Evolutionary conservation across 78 protist species (phyloP), one percentile per base, ranked within the genome.

Genomic region (Dictyostelium firmibasis): DNA sequence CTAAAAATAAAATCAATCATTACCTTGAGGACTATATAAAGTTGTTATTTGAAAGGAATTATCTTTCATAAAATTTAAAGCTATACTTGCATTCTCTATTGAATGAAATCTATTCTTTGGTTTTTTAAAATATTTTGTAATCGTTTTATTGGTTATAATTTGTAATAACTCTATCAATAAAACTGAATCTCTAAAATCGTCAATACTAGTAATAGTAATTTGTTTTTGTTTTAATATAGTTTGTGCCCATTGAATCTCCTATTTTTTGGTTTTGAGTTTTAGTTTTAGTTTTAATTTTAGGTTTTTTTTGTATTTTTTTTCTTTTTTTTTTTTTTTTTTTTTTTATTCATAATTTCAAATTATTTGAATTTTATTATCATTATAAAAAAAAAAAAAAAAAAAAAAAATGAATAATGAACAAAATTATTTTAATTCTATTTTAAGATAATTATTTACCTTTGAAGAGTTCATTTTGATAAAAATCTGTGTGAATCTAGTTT

Each of bases 201-300:
- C 94, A 25, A 77, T 31, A 35, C 47, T 13, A 50, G n/a, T 36
- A 29, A 86, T 57, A 6, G 44, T 16, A 4, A 86, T 10, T 23
- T 75, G 27, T 77, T 62, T 86, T 23, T 86, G 84, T 62, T 53
- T 36, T 50, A 86, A 41, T 33, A 86, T 33, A 7, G 44, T 31
- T 27, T 25, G n/a, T 62, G 85, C 84, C 93, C 93, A 86, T 77
- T 78, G 50, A n/a, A 86, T 41, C 44, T 86, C 93, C 93, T 86
- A 31, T 50, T 50, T 50, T 16, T 16, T 10, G 16, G 14, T n/a
- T n/a, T n/a, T n/a, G n/a, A n/a, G n/a, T n/a, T n/a, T n/a, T n/a
- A n/a, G n/a, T n/a, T n/a, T n/a, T n/a, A n/a, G n/a, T n/a, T n/a
- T n/a, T n/a, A n/a, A n/a, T n/a, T n/a, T n/a, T n/a, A n/a, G n/a